phyloP scores from a whole-genome alignment of 2,329 filamentous ascomycete species.

The Byssothecium circinans region DNA sequence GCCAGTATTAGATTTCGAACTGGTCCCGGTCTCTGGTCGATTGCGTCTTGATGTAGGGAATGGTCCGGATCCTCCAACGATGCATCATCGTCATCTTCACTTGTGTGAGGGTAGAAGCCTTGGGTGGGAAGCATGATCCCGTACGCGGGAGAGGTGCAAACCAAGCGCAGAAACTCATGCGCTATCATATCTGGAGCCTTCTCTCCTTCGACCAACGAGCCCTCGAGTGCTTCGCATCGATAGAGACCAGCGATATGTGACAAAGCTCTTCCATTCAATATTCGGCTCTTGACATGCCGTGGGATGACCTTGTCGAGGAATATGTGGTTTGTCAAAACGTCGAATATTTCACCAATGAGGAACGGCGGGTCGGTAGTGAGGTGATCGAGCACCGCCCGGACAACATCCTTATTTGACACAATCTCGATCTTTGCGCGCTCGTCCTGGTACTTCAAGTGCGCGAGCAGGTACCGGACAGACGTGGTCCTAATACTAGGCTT shows the following conservation, averaged over 20 bases:
- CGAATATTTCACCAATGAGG: slow-evolving; percentile 73
- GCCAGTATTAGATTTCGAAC: slow-evolving; percentile 80
- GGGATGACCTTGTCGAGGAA: slow-evolving; percentile 74
- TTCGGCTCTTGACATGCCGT: slow-evolving; percentile 71
- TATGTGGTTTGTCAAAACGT: slow-evolving; percentile 68
- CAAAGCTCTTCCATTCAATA: slow-evolving; percentile 75
- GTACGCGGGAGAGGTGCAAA: slow-evolving; percentile 72
- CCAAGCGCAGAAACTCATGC: slow-evolving; percentile 72
- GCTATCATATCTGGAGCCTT: slow-evolving; percentile 67
- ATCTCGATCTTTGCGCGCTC: slow-evolving; percentile 79
- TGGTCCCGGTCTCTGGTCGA: slow-evolving; percentile 70
- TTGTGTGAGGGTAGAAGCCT: slow-evolving; percentile 80
- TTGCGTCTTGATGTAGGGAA: slow-evolving; percentile 69
- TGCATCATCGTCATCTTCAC: slow-evolving; percentile 58
- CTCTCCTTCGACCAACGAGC: slow-evolving; percentile 50
- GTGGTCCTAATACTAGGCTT: slow-evolving; percentile 82
- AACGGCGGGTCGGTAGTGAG: slow-evolving; percentile 77
- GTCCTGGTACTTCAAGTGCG: slow-evolving; percentile 76
- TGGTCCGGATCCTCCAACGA: slow-evolving; percentile 46
- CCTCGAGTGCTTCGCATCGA: slow-evolving; percentile 45
- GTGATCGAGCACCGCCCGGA: slow-evolving; percentile 72
- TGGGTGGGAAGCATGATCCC: slow-evolving; percentile 76
- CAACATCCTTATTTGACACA: slow-evolving; percentile 70
- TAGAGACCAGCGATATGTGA: slow-evolving; percentile 59
- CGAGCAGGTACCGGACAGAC: slow-evolving; percentile 77